Evolutionary conservation across 495 filamentous ascomycete genomes (phyloP).

Genomic region (Ascodesmis nigricans): DNA sequence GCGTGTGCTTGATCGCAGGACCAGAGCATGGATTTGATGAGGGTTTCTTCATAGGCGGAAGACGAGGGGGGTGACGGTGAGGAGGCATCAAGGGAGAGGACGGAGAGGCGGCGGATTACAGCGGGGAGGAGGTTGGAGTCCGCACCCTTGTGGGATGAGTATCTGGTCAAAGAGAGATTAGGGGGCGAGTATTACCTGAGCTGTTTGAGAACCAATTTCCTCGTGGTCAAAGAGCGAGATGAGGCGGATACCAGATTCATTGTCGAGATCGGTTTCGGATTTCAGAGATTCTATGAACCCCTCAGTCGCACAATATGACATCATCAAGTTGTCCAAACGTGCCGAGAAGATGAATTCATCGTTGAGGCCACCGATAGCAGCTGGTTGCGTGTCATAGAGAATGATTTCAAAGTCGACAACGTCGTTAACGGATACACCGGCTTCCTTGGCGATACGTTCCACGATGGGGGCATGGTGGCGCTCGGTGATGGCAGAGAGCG

Average conservation of each 20-base stretch:
- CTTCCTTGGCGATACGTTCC: constrained; percentile 62
- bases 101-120: constrained; percentile 67
- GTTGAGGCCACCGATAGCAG: constrained; percentile 69
- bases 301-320: constrained; percentile 72
- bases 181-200: too few species aligned
- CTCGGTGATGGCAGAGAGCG: constrained; percentile 52
- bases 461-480: constrained; percentile 79
- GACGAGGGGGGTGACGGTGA: constrained; percentile 32
- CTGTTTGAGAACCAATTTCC: constrained; percentile 76
- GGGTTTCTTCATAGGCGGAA: constrained; percentile 83
- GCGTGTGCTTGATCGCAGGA: constrained; percentile 96
- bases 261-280: constrained; percentile 36
- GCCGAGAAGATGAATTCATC: constrained; percentile 88
- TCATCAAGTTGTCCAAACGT: constrained; percentile 80
- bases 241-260: constrained; percentile 64
- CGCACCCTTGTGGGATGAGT: constrained; percentile 32
- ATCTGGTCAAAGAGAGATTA: too few species aligned
- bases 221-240: constrained; percentile 93
- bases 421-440: constrained; percentile 41
- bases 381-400: constrained; percentile 82
- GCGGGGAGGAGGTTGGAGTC: constrained; percentile 79
- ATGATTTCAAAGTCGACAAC: constrained; percentile 89
- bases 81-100: constrained; percentile 37
- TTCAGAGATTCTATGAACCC: constrained; percentile 63
- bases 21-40: constrained; percentile 78